These are phyloP conservation scores for Hibiscus mutabilis DNA, from an alignment of 345 rosid species.

Conservation along the genomic window DNA sequence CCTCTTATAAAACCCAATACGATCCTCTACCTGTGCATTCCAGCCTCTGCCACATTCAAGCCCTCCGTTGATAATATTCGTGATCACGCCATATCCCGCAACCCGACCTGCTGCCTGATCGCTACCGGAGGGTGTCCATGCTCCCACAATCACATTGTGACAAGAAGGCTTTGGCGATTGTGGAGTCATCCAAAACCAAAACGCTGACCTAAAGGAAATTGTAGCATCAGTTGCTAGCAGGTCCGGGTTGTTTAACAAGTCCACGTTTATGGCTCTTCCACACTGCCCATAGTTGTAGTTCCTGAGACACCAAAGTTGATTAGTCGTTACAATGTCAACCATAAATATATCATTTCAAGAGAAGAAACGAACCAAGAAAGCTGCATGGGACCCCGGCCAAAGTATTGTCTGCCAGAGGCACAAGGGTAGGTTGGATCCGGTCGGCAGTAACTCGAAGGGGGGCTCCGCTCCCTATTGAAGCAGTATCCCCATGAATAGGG, in stretches of 20 bases:
- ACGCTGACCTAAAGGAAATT: slow-evolving; percentile 32
- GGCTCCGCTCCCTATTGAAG: slow-evolving; percentile 40
- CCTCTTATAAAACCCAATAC: slow-evolving; percentile 28
- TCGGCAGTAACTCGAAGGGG: slow-evolving; percentile 37
- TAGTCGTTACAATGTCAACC: too few relatives aligned
- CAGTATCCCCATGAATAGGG: slow-evolving; percentile 73
- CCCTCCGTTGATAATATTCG: slow-evolving; percentile 32
- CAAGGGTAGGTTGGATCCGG: slow-evolving; percentile 38
- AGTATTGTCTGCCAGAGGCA: slow-evolving; percentile 46
- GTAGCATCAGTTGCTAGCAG: slow-evolving; percentile 34
- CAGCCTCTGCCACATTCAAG: slow-evolving; percentile 20
- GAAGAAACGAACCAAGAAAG: slow-evolving; percentile 32
- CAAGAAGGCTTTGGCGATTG: slow-evolving; percentile 31
- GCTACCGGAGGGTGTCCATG: slow-evolving; percentile 22
- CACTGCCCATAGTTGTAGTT: slow-evolving; percentile 50
- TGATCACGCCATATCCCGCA: slow-evolving; percentile 28
- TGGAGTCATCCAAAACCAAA: slow-evolving; percentile 39
- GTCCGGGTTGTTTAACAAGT: slow-evolving; percentile 44
- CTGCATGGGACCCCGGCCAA: slow-evolving; percentile 67
- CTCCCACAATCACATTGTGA: slow-evolving; percentile 22
- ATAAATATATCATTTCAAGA: too few relatives aligned
- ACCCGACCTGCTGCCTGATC: slow-evolving; percentile 23
- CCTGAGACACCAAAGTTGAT: slow-evolving; percentile 15
- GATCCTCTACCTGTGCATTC: slow-evolving; percentile 7
- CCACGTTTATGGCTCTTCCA: slow-evolving; percentile 27